Base-by-base conservation (phyloP, 805 yeast genomes). In the Candida suzukii region DNA sequence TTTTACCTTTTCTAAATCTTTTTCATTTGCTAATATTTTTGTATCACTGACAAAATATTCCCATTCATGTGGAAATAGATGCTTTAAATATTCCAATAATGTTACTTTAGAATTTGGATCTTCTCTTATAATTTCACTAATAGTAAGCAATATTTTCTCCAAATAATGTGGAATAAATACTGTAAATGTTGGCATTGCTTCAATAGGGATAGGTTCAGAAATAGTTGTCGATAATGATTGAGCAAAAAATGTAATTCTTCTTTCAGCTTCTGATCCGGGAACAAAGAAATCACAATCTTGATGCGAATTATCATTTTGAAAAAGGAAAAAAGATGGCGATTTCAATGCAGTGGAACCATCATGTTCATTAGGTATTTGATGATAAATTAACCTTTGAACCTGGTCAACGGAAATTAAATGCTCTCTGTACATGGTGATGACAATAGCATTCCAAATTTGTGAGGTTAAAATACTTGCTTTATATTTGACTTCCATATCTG, bases 61-160 rank as follows among this genome's bases (percentile, higher is more conserved):
- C 96, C 96, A 88, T 49, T 88, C 96, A 11, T 67, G 63, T 0
- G 83, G 80, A 54, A 82, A 78, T 41, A 87, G 66, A 40, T 74
- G 74, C 51, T 86, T 85, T 50, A 88, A 67, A 54, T 88, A 88
- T 50, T 88, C 96, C 28, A 88, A 64, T n/a, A 85, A 60, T 0
- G 95, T 67, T 2, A 74, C 54, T 45, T 68, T 72, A 2, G 78
- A 71, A 19, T 61, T 57, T 14, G 61, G 54, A 38, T 64, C 68
- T 38, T 72, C 78, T 41, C 61, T 68, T 28, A 74, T 69, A 1
- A 73, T 64, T 40, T 74, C 78, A 43, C 57, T 65, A 40, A 73
- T 51, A 17, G 64, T 58, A 8, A 74, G 46, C 2, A 74, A 49
- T 18, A 74, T 69, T 46, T 69, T 71, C 43, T 74, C 80, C 0